Evolutionary conservation across 192 early-diverging fungal species (phyloP).

Genomic region (Haplosporangium gracile): DNA sequence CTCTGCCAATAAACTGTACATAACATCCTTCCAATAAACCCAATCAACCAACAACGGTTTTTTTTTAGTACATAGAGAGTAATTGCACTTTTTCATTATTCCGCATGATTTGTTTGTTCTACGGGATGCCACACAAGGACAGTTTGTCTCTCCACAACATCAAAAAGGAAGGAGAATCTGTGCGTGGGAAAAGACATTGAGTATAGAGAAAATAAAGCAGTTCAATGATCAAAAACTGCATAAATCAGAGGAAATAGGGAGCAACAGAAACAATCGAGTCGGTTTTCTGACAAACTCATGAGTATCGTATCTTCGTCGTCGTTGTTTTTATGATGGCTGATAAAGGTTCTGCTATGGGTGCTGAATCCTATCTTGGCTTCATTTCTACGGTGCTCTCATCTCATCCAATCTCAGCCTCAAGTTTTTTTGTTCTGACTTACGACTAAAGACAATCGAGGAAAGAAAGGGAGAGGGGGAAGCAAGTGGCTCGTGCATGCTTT

Average conservation of each 20-base stretch:
- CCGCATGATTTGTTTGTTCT: too few relatives aligned
- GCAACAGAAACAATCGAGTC: background rate
- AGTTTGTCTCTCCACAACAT: background rate
- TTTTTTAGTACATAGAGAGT: too few relatives aligned
- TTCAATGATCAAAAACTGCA: background rate
- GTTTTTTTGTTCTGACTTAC: background rate
- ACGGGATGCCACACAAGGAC: too few relatives aligned
- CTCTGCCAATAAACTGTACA: too few relatives aligned
- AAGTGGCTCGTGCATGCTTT: conserved; percentile 3
- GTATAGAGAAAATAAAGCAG: background rate
- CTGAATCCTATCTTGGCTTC: background rate
- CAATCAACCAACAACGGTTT: too few relatives aligned
- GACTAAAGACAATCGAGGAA: background rate
- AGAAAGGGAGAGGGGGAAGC: background rate
- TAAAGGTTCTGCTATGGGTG: background rate
- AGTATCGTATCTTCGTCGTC: background rate
- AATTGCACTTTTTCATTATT: too few relatives aligned
- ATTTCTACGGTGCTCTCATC: background rate
- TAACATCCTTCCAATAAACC: too few relatives aligned
- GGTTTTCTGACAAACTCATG: background rate
- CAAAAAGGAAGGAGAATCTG: background rate
- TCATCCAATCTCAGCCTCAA: background rate
- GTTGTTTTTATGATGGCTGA: background rate
- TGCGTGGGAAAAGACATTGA: background rate
- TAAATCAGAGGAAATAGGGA: background rate